Base-by-base conservation (phyloP, 768 basidiomycete genomes). In the Sarcodon sp. region DNA sequence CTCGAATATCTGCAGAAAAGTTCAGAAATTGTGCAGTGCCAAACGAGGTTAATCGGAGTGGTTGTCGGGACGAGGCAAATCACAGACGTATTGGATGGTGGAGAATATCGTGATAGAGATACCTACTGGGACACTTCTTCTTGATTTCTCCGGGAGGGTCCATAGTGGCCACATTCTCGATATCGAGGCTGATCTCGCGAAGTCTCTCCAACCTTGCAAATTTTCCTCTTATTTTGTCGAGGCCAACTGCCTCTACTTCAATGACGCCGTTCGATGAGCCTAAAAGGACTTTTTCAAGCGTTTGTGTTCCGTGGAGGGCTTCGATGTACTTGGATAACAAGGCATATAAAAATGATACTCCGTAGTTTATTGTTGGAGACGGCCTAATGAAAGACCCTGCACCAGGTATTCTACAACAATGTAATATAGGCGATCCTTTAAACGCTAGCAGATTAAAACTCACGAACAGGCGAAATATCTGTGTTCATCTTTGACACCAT, bases 201-300 rank as follows among this genome's bases (percentile, higher is more conserved):
- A 98, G 68, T 13, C 70, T 70, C 43, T 73, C 71, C 15, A 97
- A 64, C 47, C 77, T 66, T 4, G 82, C 68, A 27, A 94, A 71
- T 43, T 83, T 84, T 27, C 67, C 65, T 57, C 84, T 73, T 49
- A 96, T 77, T 59, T 82, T 87, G 57, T 87, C 82, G 27, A 96
- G 67, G 41, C 78, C 73, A 3, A 91, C 85, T 4, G 87, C 90
- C 62, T 93, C 86, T 10, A 98, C 87, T 53, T 83, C 69, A 54
- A 98, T 92, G 4, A 77, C 70, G 31, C 87, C 85, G 45, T 76
- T 73, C 18, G 92, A 93, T 1, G 87, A 88, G 31, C 90, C 90
- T 27, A 94, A 69, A 9, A 80, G 53, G 39, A 89, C 72, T 21
- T 64, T 77, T 62, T 92, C 85, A 46, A 70, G 69, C 35, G 71